Conservation (phyloP, 176 grass and related monocot genomes). For the Metroxylon sagu region DNA sequence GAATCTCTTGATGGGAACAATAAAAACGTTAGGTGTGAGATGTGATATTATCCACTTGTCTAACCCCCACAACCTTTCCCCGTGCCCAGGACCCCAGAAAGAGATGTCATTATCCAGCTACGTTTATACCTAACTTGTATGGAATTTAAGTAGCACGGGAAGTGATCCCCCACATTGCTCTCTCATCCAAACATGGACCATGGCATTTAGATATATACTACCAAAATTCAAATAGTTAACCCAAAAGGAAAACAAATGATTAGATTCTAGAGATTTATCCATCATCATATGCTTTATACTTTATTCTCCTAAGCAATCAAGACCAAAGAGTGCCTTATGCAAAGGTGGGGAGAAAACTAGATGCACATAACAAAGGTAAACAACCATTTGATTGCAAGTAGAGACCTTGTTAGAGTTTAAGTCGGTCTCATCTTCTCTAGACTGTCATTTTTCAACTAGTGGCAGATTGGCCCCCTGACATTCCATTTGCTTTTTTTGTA, state of each 20-base stretch:
- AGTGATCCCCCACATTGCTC: conserved; percentile 13
- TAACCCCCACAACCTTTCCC: too few relatives aligned
- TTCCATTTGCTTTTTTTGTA: background rate
- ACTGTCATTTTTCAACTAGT: too few relatives aligned
- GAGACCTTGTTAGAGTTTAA: too few relatives aligned
- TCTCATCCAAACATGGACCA: conserved; percentile 22
- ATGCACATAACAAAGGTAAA: conserved; percentile 8
- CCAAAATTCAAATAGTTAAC: conserved; percentile 25
- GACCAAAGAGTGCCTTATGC: background rate
- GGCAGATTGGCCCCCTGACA: background rate
- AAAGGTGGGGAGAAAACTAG: background rate
- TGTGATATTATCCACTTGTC: too few relatives aligned
- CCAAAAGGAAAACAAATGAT: conserved; percentile 8
- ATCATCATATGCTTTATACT: too few relatives aligned
- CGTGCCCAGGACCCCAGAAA: too few relatives aligned
- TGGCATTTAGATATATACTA: conserved; percentile 23
- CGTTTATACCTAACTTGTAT: background rate
- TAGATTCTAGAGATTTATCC: conserved; percentile 7
- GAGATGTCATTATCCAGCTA: too few relatives aligned
- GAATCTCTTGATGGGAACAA: too few relatives aligned
- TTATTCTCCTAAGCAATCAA: conserved; percentile 14
- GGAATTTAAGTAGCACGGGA: conserved; percentile 25
- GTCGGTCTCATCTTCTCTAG: too few relatives aligned
- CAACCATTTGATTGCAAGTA: background rate
- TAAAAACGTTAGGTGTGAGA: too few relatives aligned